Percentiles rank a stretch among this genome's conserved stretches.
phyloP scores from a whole-genome alignment of 108 stramenopile species.

The Mediolabrus comicus region DNA sequence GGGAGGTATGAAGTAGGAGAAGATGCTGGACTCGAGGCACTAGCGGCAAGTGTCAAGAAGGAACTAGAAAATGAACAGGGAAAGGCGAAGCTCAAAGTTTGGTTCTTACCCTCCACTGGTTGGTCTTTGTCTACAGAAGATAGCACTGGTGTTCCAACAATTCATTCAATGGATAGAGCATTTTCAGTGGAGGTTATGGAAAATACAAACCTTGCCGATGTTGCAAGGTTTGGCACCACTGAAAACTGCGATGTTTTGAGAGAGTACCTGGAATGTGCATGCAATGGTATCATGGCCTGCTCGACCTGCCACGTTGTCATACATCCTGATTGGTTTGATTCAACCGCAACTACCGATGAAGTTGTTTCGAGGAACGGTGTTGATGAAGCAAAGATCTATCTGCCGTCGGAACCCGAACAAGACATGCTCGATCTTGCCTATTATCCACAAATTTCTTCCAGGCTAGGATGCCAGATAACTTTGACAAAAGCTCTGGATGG shows the following conservation, averaged over 20 bases:
- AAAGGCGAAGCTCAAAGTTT: constrained; percentile 33
- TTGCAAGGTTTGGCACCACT: constrained; percentile 52
- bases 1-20: constrained; percentile 70
- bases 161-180: constrained; percentile 41
- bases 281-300: constrained; percentile 76
- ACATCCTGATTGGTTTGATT: constrained; percentile 56
- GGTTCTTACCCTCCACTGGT: constrained; percentile 49
- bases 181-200: constrained; percentile 50
- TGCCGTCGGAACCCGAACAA: constrained; percentile 57
- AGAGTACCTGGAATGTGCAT: constrained; percentile 76
- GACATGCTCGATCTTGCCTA: constrained; percentile 81
- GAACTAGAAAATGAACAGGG: constrained; percentile 34
- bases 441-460: constrained; percentile 49
- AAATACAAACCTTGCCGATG: constrained; percentile 49
- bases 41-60: constrained; percentile 48
- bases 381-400: constrained; percentile 24
- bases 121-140: constrained; percentile 43
- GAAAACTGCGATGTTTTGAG: constrained; percentile 47
- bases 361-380: background rate
- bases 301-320: constrained; percentile 79
- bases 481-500: constrained; percentile 60
- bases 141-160: constrained; percentile 8
- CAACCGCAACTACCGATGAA: background rate
- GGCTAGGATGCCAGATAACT: constrained; percentile 70
- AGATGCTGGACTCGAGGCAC: constrained; percentile 57